These are phyloP conservation scores for Schwanniomyces etchellsii DNA, from an alignment of 1,139 yeast genomes.

Conservation along the genomic window DNA sequence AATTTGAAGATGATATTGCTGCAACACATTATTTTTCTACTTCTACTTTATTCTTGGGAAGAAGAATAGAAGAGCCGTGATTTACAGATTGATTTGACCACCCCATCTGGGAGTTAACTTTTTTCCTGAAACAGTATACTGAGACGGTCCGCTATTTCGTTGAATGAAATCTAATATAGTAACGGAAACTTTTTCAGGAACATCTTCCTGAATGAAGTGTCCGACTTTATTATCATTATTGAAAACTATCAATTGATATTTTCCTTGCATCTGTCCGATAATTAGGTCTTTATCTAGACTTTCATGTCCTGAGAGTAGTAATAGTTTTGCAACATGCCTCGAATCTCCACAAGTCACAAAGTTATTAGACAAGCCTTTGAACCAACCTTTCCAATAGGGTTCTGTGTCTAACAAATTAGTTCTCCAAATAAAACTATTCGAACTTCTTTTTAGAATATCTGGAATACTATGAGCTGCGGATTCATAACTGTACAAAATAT, in stretches of 20 bases:
- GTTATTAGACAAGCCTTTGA: conserved; percentile 56
- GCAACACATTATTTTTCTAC: too few relatives aligned
- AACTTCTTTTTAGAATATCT: conserved; percentile 34
- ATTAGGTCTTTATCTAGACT: conserved; percentile 77
- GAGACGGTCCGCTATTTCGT: conserved; percentile 36
- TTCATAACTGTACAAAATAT: conserved; percentile 46
- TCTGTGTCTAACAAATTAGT: conserved; percentile 57
- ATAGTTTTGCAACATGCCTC: conserved; percentile 51
- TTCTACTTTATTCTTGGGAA: too few relatives aligned
- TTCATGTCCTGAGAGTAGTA: conserved; percentile 87
- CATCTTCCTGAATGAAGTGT: conserved; percentile 91
- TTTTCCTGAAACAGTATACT: conserved; percentile 31
- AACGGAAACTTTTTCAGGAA: conserved; percentile 60
- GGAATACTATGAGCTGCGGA: conserved; percentile 82
- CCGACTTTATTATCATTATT: conserved; percentile 58
- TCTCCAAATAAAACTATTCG: conserved; percentile 45
- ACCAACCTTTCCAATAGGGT: conserved; percentile 82
- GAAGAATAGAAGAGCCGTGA: too few relatives aligned
- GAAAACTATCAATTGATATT: conserved; percentile 82
- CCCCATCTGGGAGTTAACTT: conserved; percentile 50
- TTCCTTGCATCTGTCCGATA: conserved; percentile 97
- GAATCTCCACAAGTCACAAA: conserved; percentile 39
- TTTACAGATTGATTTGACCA: conserved; percentile 26
- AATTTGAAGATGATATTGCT: too few relatives aligned
- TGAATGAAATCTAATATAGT: conserved; percentile 47